A percentile compares a stretch with the other conserved stretches of the same genome.
Conservation (phyloP, 208 protist genomes). For the Trypanosoma melophagium region DNA sequence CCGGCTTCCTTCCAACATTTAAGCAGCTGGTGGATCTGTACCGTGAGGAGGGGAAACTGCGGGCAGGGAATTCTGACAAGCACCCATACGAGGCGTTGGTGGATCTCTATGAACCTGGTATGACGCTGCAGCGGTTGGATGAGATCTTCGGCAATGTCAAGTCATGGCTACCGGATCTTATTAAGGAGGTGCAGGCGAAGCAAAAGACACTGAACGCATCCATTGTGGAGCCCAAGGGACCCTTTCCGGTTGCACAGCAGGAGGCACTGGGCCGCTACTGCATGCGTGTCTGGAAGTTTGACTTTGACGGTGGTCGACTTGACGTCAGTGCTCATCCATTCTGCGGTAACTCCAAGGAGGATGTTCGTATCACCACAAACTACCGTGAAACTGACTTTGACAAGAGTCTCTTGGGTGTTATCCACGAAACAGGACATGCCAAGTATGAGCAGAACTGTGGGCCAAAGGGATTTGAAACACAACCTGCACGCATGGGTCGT, state of each 20-base stretch:
- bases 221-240: constrained; percentile 35
- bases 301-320: constrained; percentile 82
- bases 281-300: constrained; percentile 72
- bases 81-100: constrained; percentile 79
- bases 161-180: constrained; percentile 75
- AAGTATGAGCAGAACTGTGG: constrained; percentile 89
- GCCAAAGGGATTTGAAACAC: constrained; percentile 51
- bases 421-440: constrained; percentile 89
- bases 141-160: constrained; percentile 73
- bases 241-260: constrained; percentile 61
- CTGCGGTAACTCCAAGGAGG: constrained; percentile 74
- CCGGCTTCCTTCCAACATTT: constrained; percentile 61
- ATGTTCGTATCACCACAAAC: constrained; percentile 87
- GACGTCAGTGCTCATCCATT: constrained; percentile 89
- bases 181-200: constrained; percentile 68
- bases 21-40: constrained; percentile 72
- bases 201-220: constrained; percentile 39
- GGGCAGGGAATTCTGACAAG: constrained; percentile 45
- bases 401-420: constrained; percentile 61
- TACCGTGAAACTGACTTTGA: constrained; percentile 63
- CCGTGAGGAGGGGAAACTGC: constrained; percentile 68
- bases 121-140: constrained; percentile 60
- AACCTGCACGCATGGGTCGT: constrained; percentile 69
- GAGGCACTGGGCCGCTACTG: constrained; percentile 53
- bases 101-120: constrained; percentile 81